A percentile compares a stretch with the other conserved stretches of the same genome.
Conservation (phyloP, 768 basidiomycete genomes). For the Suillus lakei region DNA sequence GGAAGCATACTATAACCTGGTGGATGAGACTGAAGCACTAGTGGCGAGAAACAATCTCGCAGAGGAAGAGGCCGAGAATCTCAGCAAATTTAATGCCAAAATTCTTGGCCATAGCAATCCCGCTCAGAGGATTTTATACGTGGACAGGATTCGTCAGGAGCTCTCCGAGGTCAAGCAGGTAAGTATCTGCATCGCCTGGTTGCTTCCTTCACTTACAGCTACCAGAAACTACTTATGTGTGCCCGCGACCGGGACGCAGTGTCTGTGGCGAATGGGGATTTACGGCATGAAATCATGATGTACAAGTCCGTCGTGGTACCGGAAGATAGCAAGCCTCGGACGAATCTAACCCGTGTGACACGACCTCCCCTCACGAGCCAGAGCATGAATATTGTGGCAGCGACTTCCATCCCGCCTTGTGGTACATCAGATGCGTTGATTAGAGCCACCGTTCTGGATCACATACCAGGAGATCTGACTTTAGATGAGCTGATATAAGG, state of each 20-base stretch:
- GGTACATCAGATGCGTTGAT: slow-evolving; percentile 3
- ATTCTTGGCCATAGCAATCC: slow-evolving; percentile 86
- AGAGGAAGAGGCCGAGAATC: slow-evolving; percentile 75
- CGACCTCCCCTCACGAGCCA: slow-evolving; percentile 53
- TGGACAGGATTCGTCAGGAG: slow-evolving; percentile 82
- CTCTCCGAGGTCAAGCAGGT: slow-evolving; percentile 84
- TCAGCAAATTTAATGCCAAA: slow-evolving; percentile 84
- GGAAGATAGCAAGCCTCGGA: slow-evolving; percentile 54
- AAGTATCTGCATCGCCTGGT: slow-evolving; percentile 29
- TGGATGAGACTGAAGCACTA: slow-evolving; percentile 67
- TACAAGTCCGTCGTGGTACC: slow-evolving; percentile 64
- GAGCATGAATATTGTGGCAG: slow-evolving; percentile 36
- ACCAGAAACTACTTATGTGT: slow-evolving; percentile 53
- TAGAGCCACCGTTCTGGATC: slow-evolving; percentile 31
- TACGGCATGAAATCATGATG: slow-evolving; percentile 59
- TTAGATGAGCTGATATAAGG: slow-evolving; percentile 48
- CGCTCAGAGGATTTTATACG: slow-evolving; percentile 84
- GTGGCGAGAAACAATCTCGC: slow-evolving; percentile 75
- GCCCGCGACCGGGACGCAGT: slow-evolving; percentile 54
- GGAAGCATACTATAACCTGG: slow-evolving; percentile 69
- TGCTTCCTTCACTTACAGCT: slow-evolving; percentile 4
- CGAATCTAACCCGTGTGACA: slow-evolving; percentile 49
- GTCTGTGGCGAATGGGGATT: slow-evolving; percentile 46
- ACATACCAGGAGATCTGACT: slow-evolving; percentile 53
- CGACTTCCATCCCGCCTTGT: slow-evolving; percentile 9